Evolutionary conservation across 345 rosid genomes (phyloP).

Genomic region (Laguncularia racemosa): DNA sequence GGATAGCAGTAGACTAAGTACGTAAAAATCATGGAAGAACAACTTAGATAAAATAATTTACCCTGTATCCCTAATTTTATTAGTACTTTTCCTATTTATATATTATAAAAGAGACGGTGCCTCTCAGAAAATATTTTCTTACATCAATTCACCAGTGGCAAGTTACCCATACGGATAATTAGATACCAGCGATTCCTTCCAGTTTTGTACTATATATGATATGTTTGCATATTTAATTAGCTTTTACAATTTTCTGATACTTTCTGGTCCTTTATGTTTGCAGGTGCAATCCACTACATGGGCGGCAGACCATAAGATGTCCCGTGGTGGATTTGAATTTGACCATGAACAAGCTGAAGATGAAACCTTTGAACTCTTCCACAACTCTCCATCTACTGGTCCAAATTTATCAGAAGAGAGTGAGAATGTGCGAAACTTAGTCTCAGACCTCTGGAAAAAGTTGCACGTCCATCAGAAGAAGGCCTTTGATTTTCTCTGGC

Average conservation of each 20-base stretch:
- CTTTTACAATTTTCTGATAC: neutral
- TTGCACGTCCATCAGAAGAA: conserved; percentile 69
- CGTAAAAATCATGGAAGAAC: no score
- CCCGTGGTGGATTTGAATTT: neutral
- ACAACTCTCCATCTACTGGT: conserved; percentile 18
- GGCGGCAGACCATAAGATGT: conserved; percentile 27
- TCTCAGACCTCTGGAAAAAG: conserved; percentile 63
- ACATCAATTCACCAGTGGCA: no score
- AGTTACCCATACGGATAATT: no score
- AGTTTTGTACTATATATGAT: neutral
- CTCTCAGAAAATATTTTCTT: no score
- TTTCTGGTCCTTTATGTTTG: conserved; percentile 5
- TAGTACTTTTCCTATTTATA: no score
- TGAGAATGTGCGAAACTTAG: conserved; percentile 74
- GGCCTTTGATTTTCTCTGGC: conserved; percentile 94
- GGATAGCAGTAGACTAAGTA: no score
- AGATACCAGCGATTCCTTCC: no score
- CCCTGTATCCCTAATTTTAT: no score
- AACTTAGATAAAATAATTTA: no score
- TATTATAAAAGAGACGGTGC: no score
- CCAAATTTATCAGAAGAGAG: conserved; percentile 30
- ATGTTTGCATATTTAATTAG: neutral
- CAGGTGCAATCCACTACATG: conserved; percentile 39
- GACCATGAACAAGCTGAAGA: conserved; percentile 13
- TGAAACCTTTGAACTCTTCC: conserved; percentile 28